Percentiles rank a stretch among this genome's conserved stretches.
Conservation (phyloP, 306 rosid species). For the Fragaria iinumae region DNA sequence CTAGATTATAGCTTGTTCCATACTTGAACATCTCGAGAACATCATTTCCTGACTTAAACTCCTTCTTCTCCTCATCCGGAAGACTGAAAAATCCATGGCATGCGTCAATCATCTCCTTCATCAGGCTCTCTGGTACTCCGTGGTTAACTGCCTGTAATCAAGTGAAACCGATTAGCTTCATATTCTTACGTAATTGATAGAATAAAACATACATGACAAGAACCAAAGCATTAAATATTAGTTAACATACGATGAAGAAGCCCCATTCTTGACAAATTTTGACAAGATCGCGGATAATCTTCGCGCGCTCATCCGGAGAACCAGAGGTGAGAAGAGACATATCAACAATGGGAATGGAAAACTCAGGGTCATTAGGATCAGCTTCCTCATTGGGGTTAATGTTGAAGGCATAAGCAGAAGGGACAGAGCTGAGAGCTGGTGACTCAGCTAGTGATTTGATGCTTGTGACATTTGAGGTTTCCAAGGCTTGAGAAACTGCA, state of each 20-base stretch:
- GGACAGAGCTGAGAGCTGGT: constrained; percentile 26
- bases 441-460: constrained; percentile 44
- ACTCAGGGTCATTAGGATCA: constrained; percentile 34
- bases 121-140: constrained; percentile 40
- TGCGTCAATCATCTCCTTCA: constrained; percentile 33
- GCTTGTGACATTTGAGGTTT: constrained; percentile 25
- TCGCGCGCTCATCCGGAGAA: constrained; percentile 32
- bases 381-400: constrained; percentile 21
- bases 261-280: constrained; percentile 52
- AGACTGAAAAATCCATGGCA: constrained; percentile 35
- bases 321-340: constrained; percentile 40
- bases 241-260: constrained; percentile 37
- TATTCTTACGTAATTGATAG: not conserved
- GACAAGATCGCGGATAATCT: constrained; percentile 28
- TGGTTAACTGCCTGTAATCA: constrained; percentile 38
- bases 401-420: constrained; percentile 40
- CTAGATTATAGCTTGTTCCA: not conserved
- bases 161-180: not conserved
- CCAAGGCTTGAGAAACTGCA: not conserved
- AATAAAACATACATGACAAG: not conserved
- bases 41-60: not conserved
- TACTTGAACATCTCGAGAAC: not conserved
- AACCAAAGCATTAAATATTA: too few species aligned
- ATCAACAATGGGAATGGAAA: constrained; percentile 47
- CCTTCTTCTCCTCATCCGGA: constrained; percentile 7